A percentile compares a stretch with the other conserved stretches of the same genome.
phyloP scores from a whole-genome alignment of 2,329 filamentous ascomycete genomes.

The Coniochaeta sp. region DNA sequence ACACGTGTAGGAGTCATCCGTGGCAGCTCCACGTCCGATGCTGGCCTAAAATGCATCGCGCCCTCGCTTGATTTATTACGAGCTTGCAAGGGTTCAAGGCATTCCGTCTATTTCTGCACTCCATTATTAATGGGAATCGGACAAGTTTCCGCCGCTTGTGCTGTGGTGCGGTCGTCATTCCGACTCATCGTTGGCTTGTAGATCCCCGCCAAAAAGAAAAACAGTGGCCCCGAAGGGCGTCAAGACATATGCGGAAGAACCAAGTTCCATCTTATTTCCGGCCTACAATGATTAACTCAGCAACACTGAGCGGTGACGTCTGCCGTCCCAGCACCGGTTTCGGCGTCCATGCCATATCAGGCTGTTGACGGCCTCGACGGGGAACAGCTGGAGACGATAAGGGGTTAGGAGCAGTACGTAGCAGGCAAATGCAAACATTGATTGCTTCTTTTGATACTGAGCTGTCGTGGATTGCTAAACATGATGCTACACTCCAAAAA shows the following conservation, averaged over 20 bases:
- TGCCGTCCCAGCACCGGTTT: not conserved
- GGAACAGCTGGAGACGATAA: too few species aligned
- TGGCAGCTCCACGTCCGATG: not conserved
- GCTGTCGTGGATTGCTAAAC: not conserved
- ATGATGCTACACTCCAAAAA: constrained; percentile 6
- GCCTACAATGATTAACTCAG: not conserved
- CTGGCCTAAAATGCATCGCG: not conserved
- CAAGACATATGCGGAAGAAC: not conserved
- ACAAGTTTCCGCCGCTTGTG: not conserved
- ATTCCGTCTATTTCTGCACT: not conserved
- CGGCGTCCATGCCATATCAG: not conserved
- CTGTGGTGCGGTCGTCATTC: too few species aligned
- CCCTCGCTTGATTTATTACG: not conserved
- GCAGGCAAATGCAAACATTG: not conserved
- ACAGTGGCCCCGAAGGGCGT: not conserved
- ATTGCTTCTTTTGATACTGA: not conserved
- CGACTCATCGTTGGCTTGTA: too few species aligned
- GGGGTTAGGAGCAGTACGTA: too few species aligned
- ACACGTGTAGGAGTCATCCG: too few species aligned
- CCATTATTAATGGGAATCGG: not conserved
- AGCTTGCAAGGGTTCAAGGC: not conserved
- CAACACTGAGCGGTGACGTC: not conserved
- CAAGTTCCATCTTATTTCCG: not conserved
- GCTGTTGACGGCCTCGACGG: not conserved
- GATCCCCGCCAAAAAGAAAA: too few species aligned